Percentiles rank a stretch among this genome's conserved stretches.
Conservation (phyloP, 768 basidiomycete genomes). For the Kwoniella sp. region DNA sequence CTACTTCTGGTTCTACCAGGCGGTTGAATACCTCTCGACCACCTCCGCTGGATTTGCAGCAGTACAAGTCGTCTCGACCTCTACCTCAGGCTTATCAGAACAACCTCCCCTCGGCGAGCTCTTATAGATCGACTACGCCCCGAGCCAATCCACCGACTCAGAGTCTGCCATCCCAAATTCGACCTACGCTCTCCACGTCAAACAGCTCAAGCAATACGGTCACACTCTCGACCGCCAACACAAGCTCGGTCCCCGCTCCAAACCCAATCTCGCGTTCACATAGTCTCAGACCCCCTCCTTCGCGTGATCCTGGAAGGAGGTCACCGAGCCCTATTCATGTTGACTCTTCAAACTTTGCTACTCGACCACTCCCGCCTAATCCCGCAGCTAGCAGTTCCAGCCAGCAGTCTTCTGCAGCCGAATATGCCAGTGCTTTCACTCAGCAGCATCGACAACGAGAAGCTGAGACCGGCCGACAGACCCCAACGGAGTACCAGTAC, state of each 20-base stretch:
- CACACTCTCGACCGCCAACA: slow-evolving; percentile 18
- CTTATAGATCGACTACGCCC: slow-evolving; percentile 23
- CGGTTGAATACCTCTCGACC: slow-evolving; percentile 67
- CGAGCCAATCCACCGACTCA: slow-evolving; percentile 10
- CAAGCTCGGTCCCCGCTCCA: slow-evolving; percentile 33
- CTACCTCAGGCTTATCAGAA: slow-evolving; percentile 72
- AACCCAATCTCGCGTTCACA: slow-evolving; percentile 26
- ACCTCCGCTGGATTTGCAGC: slow-evolving; percentile 72
- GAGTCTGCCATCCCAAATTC: neutral
- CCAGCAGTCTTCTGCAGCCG: slow-evolving; percentile 43
- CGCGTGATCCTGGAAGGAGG: slow-evolving; percentile 34
- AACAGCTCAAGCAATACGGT: slow-evolving; percentile 31
- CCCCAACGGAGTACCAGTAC: slow-evolving; percentile 28
- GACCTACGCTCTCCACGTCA: slow-evolving; percentile 14
- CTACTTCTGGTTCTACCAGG: slow-evolving; percentile 31
- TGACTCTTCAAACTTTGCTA: slow-evolving; percentile 37
- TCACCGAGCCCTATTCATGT: slow-evolving; percentile 45
- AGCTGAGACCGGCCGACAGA: slow-evolving; percentile 18
- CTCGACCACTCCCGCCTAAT: slow-evolving; percentile 44
- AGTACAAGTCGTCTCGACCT: slow-evolving; percentile 62
- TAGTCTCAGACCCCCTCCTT: slow-evolving; percentile 44
- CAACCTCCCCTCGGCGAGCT: slow-evolving; percentile 40
- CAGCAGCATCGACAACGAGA: slow-evolving; percentile 22
- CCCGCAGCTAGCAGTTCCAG: slow-evolving; percentile 9
- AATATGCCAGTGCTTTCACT: slow-evolving; percentile 40